A percentile compares a stretch with the other conserved stretches of the same genome.
Conservation (phyloP, 2,329 filamentous ascomycete genomes). For the Daldinia sp. region DNA sequence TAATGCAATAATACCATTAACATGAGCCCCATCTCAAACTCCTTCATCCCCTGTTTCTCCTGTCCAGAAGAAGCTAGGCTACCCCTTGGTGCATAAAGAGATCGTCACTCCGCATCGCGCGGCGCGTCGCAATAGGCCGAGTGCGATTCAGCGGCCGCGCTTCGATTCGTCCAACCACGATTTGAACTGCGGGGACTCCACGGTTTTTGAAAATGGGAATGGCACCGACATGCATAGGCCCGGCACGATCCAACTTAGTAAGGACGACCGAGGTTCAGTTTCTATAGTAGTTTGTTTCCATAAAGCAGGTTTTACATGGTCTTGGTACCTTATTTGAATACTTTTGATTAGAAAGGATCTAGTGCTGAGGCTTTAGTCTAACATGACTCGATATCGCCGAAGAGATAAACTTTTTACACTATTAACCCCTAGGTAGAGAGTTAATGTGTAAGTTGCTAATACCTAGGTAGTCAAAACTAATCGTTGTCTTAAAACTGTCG, state of each 20-base stretch:
- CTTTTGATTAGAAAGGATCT: background rate
- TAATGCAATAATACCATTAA: constrained; percentile 5
- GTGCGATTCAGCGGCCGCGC: background rate
- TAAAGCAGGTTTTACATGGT: background rate
- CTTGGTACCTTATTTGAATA: background rate
- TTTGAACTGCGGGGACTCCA: constrained; percentile 16
- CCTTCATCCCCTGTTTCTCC: background rate
- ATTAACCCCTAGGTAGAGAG: background rate
- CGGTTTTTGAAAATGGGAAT: constrained; percentile 12
- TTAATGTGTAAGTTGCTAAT: background rate
- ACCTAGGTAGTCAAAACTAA: background rate
- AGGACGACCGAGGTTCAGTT: constrained; percentile 3
- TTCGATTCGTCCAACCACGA: constrained; percentile 8
- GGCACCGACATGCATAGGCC: constrained; percentile 14
- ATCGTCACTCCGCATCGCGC: constrained; percentile 11
- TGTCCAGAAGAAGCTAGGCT: background rate
- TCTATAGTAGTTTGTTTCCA: background rate
- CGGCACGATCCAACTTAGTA: constrained; percentile 8
- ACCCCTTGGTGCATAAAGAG: constrained; percentile 14
- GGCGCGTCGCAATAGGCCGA: constrained; percentile 10
- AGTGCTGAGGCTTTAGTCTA: background rate
- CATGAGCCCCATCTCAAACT: background rate
- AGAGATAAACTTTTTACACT: background rate
- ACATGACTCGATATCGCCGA: background rate
- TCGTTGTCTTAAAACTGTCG: background rate